A percentile compares a stretch with the other conserved stretches of the same genome.
Conservation (phyloP, 2,329 filamentous ascomycete species). For the Stagonosporopsis tanaceti region DNA sequence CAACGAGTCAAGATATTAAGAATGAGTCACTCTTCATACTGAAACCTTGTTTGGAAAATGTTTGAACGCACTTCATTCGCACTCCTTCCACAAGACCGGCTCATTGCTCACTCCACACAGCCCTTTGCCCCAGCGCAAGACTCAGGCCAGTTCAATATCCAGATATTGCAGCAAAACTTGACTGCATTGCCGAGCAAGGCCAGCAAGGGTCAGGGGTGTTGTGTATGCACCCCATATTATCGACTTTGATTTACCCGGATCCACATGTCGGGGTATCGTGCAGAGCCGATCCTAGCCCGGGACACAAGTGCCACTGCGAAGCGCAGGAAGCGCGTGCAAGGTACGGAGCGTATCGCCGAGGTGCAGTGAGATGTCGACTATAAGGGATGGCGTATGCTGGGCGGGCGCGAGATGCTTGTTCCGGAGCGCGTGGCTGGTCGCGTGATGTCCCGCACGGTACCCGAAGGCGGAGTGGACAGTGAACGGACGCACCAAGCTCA, state of each 20-base stretch:
- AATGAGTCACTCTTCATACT: too few relatives aligned
- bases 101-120: background rate
- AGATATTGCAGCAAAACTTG: conserved; percentile 13
- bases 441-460: background rate
- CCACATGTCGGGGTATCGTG: conserved; percentile 5
- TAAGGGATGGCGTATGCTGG: background rate
- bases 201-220: conserved; percentile 3
- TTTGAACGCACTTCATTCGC: background rate
- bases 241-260: conserved; percentile 17
- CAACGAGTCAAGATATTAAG: too few relatives aligned
- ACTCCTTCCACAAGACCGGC: background rate
- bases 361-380: background rate
- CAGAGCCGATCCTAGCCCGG: conserved; percentile 4
- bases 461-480: background rate
- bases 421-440: conserved; percentile 1
- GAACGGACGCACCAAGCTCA: background rate
- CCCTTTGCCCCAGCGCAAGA: conserved; percentile 12
- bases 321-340: background rate
- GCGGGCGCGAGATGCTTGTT: background rate
- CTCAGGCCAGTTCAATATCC: conserved; percentile 15
- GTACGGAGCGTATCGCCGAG: conserved; percentile 7
- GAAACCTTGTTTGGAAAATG: background rate
- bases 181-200: conserved; percentile 2
- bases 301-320: conserved; percentile 1
- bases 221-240: conserved; percentile 19